Evolutionary conservation across 495 filamentous ascomycete species (phyloP).

Genomic region (Annulohypoxylon bovei): DNA sequence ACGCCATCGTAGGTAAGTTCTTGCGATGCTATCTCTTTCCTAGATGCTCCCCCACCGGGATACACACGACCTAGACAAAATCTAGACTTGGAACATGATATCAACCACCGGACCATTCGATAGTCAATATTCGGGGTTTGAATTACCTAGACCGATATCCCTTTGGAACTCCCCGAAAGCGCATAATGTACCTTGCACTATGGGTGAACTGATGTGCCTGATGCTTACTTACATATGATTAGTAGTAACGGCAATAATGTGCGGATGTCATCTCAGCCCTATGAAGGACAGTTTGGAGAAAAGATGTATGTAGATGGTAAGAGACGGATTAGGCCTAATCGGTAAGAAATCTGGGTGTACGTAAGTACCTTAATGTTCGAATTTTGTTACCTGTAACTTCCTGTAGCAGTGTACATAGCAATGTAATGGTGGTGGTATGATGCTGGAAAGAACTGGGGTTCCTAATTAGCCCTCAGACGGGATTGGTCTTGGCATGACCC

Average conservation of each 20-base stretch:
- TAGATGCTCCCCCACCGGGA: slow-evolving; percentile 8
- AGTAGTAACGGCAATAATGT: slow-evolving; percentile 39
- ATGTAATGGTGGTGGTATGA: slow-evolving; percentile 29
- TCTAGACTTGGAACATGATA: slow-evolving; percentile 7
- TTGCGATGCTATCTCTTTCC: slow-evolving; percentile 31
- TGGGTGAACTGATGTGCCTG: slow-evolving; percentile 30
- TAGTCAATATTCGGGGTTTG: slow-evolving; percentile 39
- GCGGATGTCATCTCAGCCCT: slow-evolving; percentile 45
- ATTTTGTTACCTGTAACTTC: slow-evolving; percentile 16
- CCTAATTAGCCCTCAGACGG: slow-evolving; percentile 12
- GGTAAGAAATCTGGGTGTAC: slow-evolving; percentile 13
- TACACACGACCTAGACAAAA: background rate
- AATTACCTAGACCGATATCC: slow-evolving; percentile 30
- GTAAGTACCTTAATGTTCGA: slow-evolving; percentile 27
- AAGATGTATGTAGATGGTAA: background rate
- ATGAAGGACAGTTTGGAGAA: slow-evolving; percentile 17
- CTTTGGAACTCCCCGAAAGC: slow-evolving; percentile 11
- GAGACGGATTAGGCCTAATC: background rate
- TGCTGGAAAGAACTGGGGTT: slow-evolving; percentile 21
- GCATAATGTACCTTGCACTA: slow-evolving; percentile 19
- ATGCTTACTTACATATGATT: slow-evolving; percentile 23
- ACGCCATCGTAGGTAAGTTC: slow-evolving; percentile 42
- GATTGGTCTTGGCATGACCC: slow-evolving; percentile 41
- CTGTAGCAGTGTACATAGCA: background rate
- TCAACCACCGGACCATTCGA: background rate